Evolutionary conservation across 192 early-diverging fungal genomes (phyloP), one percentile per base, ranked within the genome.

Genomic region (Umbelopsis sp.): DNA sequence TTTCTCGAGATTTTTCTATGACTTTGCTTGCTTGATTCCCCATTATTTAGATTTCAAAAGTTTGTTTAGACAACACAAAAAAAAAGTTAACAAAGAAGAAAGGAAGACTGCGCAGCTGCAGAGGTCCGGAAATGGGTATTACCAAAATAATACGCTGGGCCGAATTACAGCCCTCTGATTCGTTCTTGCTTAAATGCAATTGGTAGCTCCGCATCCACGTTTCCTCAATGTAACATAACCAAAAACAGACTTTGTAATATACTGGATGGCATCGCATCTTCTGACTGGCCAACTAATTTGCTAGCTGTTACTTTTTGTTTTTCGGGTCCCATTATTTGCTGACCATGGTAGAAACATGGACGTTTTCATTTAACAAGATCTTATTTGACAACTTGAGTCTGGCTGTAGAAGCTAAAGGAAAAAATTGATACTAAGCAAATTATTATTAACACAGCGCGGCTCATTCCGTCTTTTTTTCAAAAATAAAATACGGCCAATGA

Each of bases 1-100:
- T 76, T 50, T 71, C 67, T 66, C 67, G 71, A 41, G 53, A 68
- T 41, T 61, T 71, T 18, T 69, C 66, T 18, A 74, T 45, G 25
- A 71, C 53, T 69, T 67, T 65, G 44, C 77, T 79, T 10, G 73
- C 53, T 68, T 79, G 77, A 41, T 79, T 79, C 15, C 77, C 77
- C 77, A 79, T 78, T 27, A 9, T 69, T 52, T 55, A 45, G 16
- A 16, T 6, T 10, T 6, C 3, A 30, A 1, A 41, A 41, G 37
- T 9, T 41, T 25, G 16, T 61, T 30, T 33, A 33, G 4, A 61
- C 55, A 61, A 61, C 25, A 33, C 27, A 35, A 61, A 61, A 33
- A 33, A 25, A 61, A 61, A 61, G 27, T 37, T 35, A 35, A 35
- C 16, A 12, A 61, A 61, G 23, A 30, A 58, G 12, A 58, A 33